These are phyloP conservation scores for Serendipita indica DNA, from an alignment of 768 basidiomycete genomes.

Conservation along the genomic window DNA sequence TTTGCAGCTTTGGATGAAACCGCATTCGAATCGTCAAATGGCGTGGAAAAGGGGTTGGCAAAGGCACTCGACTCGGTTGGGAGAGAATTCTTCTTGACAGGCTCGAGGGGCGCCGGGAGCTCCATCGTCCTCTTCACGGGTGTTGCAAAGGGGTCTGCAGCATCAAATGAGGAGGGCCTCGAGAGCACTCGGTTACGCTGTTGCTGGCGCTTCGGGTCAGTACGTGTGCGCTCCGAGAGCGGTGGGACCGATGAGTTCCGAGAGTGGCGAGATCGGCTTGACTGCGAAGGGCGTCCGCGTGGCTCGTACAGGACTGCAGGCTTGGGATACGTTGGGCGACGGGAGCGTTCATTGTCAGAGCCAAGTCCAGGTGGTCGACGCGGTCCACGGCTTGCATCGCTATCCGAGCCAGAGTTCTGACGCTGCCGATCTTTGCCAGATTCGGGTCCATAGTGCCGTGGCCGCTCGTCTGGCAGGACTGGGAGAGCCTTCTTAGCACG, in stretches of 20 bases:
- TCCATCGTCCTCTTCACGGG: not conserved
- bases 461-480: no score
- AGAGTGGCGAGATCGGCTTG: not conserved
- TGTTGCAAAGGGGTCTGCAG: slow-evolving; percentile 1
- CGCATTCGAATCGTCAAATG: slow-evolving; percentile 7
- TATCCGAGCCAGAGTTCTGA: not conserved
- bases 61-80: not conserved
- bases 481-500: not conserved
- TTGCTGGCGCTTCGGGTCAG: not conserved
- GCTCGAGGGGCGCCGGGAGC: not conserved
- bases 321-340: not conserved
- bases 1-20: no score
- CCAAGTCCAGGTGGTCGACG: not conserved
- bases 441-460: no score
- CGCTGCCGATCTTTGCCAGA: not conserved
- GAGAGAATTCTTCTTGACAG: not conserved
- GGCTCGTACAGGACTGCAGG: not conserved
- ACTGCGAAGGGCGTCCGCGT: not conserved
- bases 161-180: not conserved
- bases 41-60: slow-evolving; percentile 1
- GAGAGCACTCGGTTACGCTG: not conserved
- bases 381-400: not conserved
- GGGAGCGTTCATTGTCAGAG: no score
- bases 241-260: slow-evolving; percentile 2
- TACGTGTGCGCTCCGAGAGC: not conserved